Evolutionary conservation across 2,329 filamentous ascomycete species (phyloP), one percentile per base, ranked within the genome.

Genomic region (Penicillium brasilianum): DNA sequence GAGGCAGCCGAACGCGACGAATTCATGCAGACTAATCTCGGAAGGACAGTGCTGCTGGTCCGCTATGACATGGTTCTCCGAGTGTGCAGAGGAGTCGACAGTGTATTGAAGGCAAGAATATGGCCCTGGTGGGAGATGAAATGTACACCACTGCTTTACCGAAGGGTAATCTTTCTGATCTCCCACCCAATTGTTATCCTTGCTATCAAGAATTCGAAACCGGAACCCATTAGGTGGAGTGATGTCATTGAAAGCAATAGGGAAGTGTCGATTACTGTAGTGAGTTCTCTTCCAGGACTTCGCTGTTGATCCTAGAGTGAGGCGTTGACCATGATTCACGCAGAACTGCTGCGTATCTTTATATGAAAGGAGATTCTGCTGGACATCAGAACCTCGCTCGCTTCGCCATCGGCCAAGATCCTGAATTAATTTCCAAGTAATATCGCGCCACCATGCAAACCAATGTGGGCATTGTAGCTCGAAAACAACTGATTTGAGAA

Each of bases 11-110:
- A 87, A 80, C 0, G 80, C 77, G 54, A 84, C 81, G 68, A 81
- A 44, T 44, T 44, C 85, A 0, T 83, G 79, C 0, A 85, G 59
- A 0, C 80, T 77, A 55, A 89, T 72, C 36, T 32, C 30, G 16
- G 55, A 37, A 34, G 58, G 39, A 11, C 43, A 44, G 41, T 44
- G 41, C 41, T 44, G 41, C 58, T 85, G 82, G 1, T 68, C 71
- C 0, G 85, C 78, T 8, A 89, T 76, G 0, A 84, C 79, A 1
- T 78, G 58, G 57, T 90, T 89, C 0, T 83, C 55, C 8, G 61
- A 53, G 46, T 72, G 67, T 2, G 1, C 18, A 8, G 57, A 69
- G 5, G 28, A 55, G 30, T 68, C 58, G 11, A 72, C 61, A 1
- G 63, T 60, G 28, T 58, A 57, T 39, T 68, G 54, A n/a, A 67